Base-by-base conservation (phyloP, 768 basidiomycete species). In the Boletellus sp. region DNA sequence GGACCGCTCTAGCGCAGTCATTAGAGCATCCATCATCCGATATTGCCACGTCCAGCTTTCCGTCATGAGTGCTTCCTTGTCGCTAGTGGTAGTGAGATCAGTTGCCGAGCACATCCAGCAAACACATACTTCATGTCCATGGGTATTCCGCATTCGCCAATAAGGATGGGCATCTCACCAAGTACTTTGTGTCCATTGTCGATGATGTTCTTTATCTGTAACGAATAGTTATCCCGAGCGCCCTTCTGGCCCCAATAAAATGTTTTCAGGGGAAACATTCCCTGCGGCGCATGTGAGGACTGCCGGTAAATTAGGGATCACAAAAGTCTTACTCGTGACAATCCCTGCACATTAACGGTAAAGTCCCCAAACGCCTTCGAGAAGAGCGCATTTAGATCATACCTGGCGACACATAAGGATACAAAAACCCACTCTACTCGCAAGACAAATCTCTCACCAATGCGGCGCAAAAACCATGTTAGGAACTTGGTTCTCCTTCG, bases 101-200 rank as follows among this genome's bases (percentile, higher is more conserved):
- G 16, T 38, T 12, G 22, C 1, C 16, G 36, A 31, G 28, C 31
- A 40, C 16, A 43, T 15, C 20, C 34, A 45, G 37, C 33, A 11
- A 26, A 16, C 3, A 72, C 86, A 37, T 59, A 94, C 93, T 99
- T 97, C 78, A 96, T 82, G 59, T 99, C 96, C 86, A 98, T 95
- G 1, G 95, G 95, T 19, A 97, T 77, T 26, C 95, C 95, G 54
- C 87, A 90, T 67, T 99, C 95, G 17, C 94, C 94, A 51, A 99
- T 79, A 12, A 97, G 68, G 35, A 92, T 80, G 11, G 95, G 95
- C 16, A 70, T 78, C 60, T 94, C 90, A 22, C 90, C 92, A 0
- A 96, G 75, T 4, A 80, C 73, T 28, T 77, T 67, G 58, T 89
- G 82, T 0, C 79, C 85, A 17, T 78, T 74, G 46, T 87, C 76